Conservation (phyloP, 1,139 yeast species). For the Nakaseomyces nivariensis region DNA sequence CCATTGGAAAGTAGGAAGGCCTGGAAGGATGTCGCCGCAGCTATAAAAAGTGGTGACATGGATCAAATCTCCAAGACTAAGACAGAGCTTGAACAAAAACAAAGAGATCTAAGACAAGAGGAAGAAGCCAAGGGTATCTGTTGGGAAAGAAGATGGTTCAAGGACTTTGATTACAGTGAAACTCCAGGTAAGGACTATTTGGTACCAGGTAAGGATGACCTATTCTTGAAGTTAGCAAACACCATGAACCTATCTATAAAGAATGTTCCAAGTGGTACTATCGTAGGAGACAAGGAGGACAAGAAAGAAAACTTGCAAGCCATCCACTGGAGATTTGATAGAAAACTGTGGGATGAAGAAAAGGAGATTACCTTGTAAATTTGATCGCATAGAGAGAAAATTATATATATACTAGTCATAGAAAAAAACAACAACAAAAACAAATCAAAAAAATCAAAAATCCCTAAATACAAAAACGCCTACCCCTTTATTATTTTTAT, state of each 20-base stretch:
- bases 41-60: conserved; percentile 63
- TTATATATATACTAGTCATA: neutral
- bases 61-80: conserved; percentile 67
- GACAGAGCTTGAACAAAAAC: conserved; percentile 67
- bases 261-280: conserved; percentile 61
- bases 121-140: conserved; percentile 51
- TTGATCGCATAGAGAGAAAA: neutral
- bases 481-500: neutral
- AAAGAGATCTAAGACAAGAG: conserved; percentile 66
- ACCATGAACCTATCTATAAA: conserved; percentile 48
- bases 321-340: conserved; percentile 61
- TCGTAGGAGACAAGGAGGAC: conserved; percentile 42
- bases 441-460: neutral
- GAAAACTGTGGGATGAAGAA: conserved; percentile 49
- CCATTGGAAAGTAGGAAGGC: conserved; percentile 72
- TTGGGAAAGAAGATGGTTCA: conserved; percentile 81
- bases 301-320: conserved; percentile 34
- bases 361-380: conserved; percentile 36
- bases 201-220: conserved; percentile 31
- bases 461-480: too few relatives aligned
- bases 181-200: conserved; percentile 11
- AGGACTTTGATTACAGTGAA: conserved; percentile 37
- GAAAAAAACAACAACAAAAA: neutral
- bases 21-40: conserved; percentile 84
- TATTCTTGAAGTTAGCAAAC: conserved; percentile 43